Conservation (phyloP, 305 asterid genomes). For the Nicotiana rustica region DNA sequence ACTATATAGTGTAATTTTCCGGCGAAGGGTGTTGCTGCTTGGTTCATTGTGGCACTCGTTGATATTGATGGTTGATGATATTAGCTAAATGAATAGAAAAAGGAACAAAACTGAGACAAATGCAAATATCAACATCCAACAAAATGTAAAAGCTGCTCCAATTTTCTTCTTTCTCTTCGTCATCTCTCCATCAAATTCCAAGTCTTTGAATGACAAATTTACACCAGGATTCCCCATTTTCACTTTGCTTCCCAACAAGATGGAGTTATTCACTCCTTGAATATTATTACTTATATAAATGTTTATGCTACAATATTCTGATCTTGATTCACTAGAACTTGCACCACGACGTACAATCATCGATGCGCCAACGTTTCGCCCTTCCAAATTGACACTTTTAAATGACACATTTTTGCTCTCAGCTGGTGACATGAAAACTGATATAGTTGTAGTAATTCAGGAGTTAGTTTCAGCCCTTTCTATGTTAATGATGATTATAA, state of each 20-base stretch:
- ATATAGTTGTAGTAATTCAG: not conserved
- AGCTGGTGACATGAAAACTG: not conserved
- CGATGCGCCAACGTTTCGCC: conserved; percentile 64
- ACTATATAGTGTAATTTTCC: too few relatives aligned
- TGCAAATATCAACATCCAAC: conserved; percentile 44
- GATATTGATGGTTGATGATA: not conserved
- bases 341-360: conserved; percentile 46
- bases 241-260: conserved; percentile 67
- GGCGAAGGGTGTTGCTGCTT: too few relatives aligned
- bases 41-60: too few relatives aligned
- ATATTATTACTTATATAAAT: conserved; percentile 72
- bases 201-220: conserved; percentile 51
- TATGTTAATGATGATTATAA: not conserved
- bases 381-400: conserved; percentile 58
- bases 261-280: conserved; percentile 75
- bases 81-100: not conserved
- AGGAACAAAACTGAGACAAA: conserved; percentile 31
- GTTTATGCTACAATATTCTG: conserved; percentile 66
- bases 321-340: conserved; percentile 44
- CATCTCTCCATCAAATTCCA: conserved; percentile 60
- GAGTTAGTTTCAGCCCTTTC: not conserved
- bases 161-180: conserved; percentile 28
- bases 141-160: conserved; percentile 35
- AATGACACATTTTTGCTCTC: conserved; percentile 34
- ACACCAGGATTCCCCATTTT: conserved; percentile 76